These are phyloP conservation scores for Aspergillus pseudoglaucus DNA, from an alignment of 2,329 filamentous ascomycete genomes.

Conservation along the genomic window DNA sequence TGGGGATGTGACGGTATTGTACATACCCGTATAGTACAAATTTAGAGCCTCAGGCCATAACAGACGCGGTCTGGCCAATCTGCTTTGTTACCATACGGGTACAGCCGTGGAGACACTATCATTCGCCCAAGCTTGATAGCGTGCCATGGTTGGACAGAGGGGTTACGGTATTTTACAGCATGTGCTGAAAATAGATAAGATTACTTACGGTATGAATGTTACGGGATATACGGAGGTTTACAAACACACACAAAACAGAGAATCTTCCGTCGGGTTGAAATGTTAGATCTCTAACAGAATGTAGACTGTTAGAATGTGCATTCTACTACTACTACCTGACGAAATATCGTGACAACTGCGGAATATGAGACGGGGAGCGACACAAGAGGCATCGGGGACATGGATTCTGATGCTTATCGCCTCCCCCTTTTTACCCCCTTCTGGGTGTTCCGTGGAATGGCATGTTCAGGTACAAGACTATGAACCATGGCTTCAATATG, in stretches of 20 bases:
- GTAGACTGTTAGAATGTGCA: too few species aligned
- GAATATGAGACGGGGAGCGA: too few species aligned
- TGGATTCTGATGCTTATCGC: slow-evolving; percentile 1
- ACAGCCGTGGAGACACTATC: not conserved
- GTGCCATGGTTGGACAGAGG: not conserved
- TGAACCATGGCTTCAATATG: slow-evolving; percentile 1
- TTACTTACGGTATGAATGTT: too few species aligned
- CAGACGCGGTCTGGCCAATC: slow-evolving; percentile 18
- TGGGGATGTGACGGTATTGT: slow-evolving; percentile 4
- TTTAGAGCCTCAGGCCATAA: not conserved
- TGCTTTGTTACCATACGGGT: not conserved
- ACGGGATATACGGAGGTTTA: not conserved
- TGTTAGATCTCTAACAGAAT: too few species aligned
- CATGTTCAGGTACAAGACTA: not conserved
- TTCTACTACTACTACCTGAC: too few species aligned
- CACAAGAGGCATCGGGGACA: too few species aligned
- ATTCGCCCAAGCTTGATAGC: slow-evolving; percentile 7
- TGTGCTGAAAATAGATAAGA: too few species aligned
- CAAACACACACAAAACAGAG: too few species aligned
- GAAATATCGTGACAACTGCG: too few species aligned
- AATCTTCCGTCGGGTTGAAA: too few species aligned
- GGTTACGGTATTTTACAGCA: not conserved
- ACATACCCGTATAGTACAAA: not conserved
- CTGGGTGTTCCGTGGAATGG: slow-evolving; percentile 10
- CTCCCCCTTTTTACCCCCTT: slow-evolving; percentile 11